These are phyloP conservation scores for Hymenoscyphus occultus DNA, from an alignment of 2,329 filamentous ascomycete species.

Conservation along the genomic window DNA sequence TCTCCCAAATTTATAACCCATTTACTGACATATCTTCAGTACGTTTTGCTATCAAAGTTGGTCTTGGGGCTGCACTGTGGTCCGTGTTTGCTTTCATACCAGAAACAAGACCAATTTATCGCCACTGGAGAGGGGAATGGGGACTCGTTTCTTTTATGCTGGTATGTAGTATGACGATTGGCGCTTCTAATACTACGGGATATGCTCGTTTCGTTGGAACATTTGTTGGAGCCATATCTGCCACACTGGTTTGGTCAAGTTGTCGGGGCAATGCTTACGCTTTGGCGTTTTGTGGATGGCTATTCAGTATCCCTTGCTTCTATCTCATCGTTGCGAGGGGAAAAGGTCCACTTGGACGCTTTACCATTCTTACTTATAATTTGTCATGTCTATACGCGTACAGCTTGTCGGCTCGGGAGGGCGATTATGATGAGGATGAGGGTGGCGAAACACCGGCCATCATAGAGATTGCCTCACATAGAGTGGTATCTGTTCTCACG, in stretches of 20 bases:
- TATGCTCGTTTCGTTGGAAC: constrained; percentile 85
- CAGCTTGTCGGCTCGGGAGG: constrained; percentile 75
- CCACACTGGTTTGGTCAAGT: constrained; percentile 74
- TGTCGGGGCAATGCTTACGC: constrained; percentile 70
- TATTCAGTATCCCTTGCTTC: constrained; percentile 79
- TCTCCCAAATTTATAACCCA: constrained; percentile 26
- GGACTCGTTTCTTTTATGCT: constrained; percentile 96
- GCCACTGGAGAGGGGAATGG: constrained; percentile 94
- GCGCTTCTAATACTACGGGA: constrained; percentile 90
- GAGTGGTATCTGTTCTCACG: constrained; percentile 79
- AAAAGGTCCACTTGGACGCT: constrained; percentile 87
- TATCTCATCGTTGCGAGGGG: constrained; percentile 83
- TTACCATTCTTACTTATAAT: constrained; percentile 94
- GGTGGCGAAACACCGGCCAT: constrained; percentile 82
- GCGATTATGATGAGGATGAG: constrained; percentile 83
- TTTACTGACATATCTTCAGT: constrained; percentile 38
- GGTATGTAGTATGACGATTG: constrained; percentile 96
- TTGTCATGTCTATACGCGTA: constrained; percentile 93
- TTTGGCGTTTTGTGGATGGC: constrained; percentile 77
- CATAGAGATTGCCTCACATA: constrained; percentile 80
- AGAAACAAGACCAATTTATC: constrained; percentile 73
- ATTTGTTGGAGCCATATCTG: constrained; percentile 71
- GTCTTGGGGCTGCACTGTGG: constrained; percentile 83
- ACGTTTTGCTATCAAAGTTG: constrained; percentile 87
- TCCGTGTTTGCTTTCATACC: constrained; percentile 85